These are phyloP conservation scores for Agroathelia rolfsii DNA, from an alignment of 1,284 basidiomycete genomes.

Conservation along the genomic window DNA sequence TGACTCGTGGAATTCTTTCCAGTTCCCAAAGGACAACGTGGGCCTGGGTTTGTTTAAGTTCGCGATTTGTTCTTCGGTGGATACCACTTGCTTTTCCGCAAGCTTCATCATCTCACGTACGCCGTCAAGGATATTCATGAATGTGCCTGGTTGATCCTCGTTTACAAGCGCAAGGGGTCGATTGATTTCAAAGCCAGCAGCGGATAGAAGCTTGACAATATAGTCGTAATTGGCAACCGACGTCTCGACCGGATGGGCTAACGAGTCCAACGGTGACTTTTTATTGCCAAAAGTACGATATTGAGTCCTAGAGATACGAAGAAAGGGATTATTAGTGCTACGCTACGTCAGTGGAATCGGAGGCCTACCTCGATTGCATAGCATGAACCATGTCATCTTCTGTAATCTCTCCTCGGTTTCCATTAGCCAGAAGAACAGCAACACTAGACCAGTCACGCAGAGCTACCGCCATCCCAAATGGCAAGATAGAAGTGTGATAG, in stretches of 20 bases:
- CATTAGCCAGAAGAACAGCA: conserved; percentile 30
- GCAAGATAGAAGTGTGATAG: conserved; percentile 19
- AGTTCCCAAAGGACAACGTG: neutral
- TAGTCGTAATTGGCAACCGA: conserved; percentile 32
- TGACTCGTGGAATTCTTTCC: conserved; percentile 6
- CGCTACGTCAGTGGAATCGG: too few relatives aligned
- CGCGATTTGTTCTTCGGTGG: conserved; percentile 6
- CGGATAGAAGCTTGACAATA: conserved; percentile 30
- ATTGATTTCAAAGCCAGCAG: conserved; percentile 36
- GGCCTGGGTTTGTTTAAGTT: neutral
- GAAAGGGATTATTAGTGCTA: too few relatives aligned
- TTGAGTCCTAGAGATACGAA: too few relatives aligned
- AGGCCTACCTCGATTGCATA: too few relatives aligned
- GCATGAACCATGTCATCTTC: conserved; percentile 24
- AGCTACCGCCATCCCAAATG: conserved; percentile 27
- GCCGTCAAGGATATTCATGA: conserved; percentile 31
- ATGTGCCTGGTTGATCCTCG: conserved; percentile 12
- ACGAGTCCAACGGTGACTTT: too few relatives aligned
- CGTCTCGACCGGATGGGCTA: conserved; percentile 30
- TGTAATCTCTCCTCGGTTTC: conserved; percentile 24
- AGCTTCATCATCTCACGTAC: conserved; percentile 23
- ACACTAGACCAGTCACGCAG: conserved; percentile 26
- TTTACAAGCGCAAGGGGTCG: conserved; percentile 11
- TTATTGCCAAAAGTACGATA: too few relatives aligned
- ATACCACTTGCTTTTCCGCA: too few relatives aligned